These are phyloP conservation scores for Neurospora sp. DNA, from an alignment of 495 filamentous ascomycete species.

Conservation along the genomic window DNA sequence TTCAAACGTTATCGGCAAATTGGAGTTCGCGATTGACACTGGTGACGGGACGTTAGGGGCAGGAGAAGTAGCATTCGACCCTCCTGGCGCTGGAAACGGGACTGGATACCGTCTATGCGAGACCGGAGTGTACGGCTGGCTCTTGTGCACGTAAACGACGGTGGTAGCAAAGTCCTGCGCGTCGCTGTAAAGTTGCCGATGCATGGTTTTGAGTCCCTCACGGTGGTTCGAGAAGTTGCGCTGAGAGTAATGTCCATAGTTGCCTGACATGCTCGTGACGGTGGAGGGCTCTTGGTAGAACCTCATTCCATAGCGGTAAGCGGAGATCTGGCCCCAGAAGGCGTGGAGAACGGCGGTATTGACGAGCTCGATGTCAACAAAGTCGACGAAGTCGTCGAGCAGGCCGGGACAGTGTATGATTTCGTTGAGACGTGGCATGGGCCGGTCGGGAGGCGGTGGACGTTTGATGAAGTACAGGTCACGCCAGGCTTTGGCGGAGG, in stretches of 20 bases:
- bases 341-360: constrained; percentile 38
- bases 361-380: constrained; percentile 37
- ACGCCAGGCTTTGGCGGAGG: constrained; percentile 41
- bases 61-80: background rate
- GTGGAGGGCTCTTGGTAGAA: constrained; percentile 2
- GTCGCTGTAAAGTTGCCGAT: constrained; percentile 12
- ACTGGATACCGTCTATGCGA: background rate
- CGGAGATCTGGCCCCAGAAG: constrained; percentile 42
- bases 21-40: background rate
- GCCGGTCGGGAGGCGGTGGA: background rate
- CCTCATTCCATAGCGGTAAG: constrained; percentile 39
- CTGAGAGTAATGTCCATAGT: background rate
- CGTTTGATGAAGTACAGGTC: constrained; percentile 24
- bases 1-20: constrained; percentile 24
- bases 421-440: constrained; percentile 9
- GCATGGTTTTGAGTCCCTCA: constrained; percentile 4
- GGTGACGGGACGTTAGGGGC: background rate
- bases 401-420: constrained; percentile 14
- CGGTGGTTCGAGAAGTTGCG: constrained; percentile 3
- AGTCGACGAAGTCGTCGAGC: constrained; percentile 19
- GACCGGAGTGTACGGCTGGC: background rate
- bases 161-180: constrained; percentile 7
- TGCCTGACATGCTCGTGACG: constrained; percentile 3
- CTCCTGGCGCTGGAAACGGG: constrained; percentile 17
- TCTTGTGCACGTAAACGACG: background rate